These are phyloP conservation scores for Ascochyta pisi DNA, from an alignment of 2,329 filamentous ascomycete species.

Conservation along the genomic window DNA sequence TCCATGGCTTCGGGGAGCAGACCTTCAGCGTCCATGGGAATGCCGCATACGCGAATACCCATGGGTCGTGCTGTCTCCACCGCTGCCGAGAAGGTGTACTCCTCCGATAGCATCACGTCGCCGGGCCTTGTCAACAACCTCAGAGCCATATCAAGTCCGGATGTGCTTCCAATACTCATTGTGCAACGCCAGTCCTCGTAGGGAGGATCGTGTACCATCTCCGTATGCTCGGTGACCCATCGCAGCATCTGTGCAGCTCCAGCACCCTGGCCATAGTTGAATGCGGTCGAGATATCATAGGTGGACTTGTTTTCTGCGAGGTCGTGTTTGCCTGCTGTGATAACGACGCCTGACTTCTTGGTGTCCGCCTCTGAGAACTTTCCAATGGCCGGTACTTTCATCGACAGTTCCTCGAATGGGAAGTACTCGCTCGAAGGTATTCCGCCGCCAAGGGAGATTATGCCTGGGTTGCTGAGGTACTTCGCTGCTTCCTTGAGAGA, in stretches of 20 bases:
- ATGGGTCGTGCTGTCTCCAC: conserved; percentile 70
- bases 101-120: conserved; percentile 84
- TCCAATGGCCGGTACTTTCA: conserved; percentile 74
- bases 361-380: conserved; percentile 75
- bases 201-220: conserved; percentile 84
- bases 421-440: conserved; percentile 90
- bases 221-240: conserved; percentile 93
- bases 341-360: conserved; percentile 62
- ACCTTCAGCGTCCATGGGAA: conserved; percentile 72
- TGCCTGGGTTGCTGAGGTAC: conserved; percentile 77
- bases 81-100: conserved; percentile 86
- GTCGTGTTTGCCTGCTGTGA: conserved; percentile 85
- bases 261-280: conserved; percentile 91
- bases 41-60: conserved; percentile 65
- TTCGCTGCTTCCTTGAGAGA: conserved; percentile 84
- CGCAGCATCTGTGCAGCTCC: conserved; percentile 87
- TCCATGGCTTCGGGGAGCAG: conserved; percentile 69
- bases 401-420: conserved; percentile 78
- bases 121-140: conserved; percentile 80
- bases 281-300: conserved; percentile 81
- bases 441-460: conserved; percentile 93
- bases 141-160: conserved; percentile 80
- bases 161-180: conserved; percentile 85
- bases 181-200: conserved; percentile 90
- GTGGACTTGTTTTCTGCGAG: conserved; percentile 67